Evolutionary conservation across 805 yeast species (phyloP), one percentile per base, ranked within the genome.

Genomic region (Isabelozyma pseudorhagii): DNA sequence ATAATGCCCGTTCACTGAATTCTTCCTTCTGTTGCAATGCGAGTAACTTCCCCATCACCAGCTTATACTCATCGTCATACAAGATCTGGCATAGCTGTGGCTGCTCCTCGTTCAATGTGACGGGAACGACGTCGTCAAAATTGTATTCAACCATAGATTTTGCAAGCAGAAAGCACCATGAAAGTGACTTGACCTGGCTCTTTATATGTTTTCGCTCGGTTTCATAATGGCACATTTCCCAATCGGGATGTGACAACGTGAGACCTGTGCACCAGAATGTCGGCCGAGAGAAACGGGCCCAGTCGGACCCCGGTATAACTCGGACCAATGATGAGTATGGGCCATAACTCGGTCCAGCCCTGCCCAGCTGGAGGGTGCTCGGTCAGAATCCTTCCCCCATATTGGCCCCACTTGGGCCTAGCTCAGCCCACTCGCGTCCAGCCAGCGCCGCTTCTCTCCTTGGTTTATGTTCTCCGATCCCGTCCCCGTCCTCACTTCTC

Each of bases 51-150:
- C 86, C 87, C 78, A 88, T 79, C 1, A 80, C 72, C n/a, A 63
- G 54, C 52, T 73, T 75, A 69, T 87, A 93, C 49, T 87, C 91
- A 5, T 82, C 86, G 4, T 84, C 75, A 68, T 94, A 94, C 59
- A 85, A 60, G 29, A 87, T 87, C 47, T 77, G 82, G 53, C 92
- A 83, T 27, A 86, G 64, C 52, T 78, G 79, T 15, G 76, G 69
- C 36, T 64, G 71, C 43, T 74, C 75, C n/a, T 69, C 67, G 47
- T 64, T 68, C 29, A 81, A 58, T 2, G 73, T 64, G 36, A 78
- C 64, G 0, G 80, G 81, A 9, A 52, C 58, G 2, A 80, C 58
- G 49, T 81, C 85, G 10, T 68, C 74, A 50, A 67, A 79, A 44
- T 31, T 31, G 36, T 31, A 31, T 8, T 31, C 36, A 9, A 8